Conservation (phyloP, 495 filamentous ascomycete species). For the Penicillium fimorum region DNA sequence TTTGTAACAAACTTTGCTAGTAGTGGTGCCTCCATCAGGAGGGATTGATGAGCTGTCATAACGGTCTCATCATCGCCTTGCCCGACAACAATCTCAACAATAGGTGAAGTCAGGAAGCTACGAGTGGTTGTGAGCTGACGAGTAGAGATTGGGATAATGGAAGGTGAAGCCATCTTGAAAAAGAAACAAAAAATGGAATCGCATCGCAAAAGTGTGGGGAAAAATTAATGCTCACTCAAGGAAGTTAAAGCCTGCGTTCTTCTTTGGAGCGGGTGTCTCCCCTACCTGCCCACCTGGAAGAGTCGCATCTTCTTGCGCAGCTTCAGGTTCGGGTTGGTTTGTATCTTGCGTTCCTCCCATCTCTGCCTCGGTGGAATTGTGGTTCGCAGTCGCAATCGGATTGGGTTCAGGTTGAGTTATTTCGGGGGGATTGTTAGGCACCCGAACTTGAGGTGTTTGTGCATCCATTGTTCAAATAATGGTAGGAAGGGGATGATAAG, state of each 20-base stretch:
- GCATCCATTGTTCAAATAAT: slow-evolving; percentile 21
- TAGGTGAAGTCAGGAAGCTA: slow-evolving; percentile 66
- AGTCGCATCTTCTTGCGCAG: slow-evolving; percentile 19
- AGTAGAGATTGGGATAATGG: neutral
- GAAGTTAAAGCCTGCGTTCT: slow-evolving; percentile 30
- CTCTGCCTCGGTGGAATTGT: slow-evolving; percentile 24
- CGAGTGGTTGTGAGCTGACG: slow-evolving; percentile 8
- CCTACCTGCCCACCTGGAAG: slow-evolving; percentile 25
- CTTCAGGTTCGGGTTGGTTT: slow-evolving; percentile 1
- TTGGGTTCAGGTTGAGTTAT: neutral
- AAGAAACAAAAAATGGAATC: neutral
- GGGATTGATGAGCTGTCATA: slow-evolving; percentile 74
- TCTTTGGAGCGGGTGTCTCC: slow-evolving; percentile 25
- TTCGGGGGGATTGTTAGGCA: slow-evolving; percentile 5
- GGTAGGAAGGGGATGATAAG: neutral
- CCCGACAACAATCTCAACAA: slow-evolving; percentile 76
- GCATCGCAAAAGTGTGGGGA: neutral
- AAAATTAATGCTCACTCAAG: slow-evolving; percentile 32
- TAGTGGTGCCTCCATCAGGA: slow-evolving; percentile 71
- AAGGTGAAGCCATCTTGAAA: slow-evolving; percentile 3
- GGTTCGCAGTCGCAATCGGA: neutral
- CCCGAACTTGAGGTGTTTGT: slow-evolving; percentile 9
- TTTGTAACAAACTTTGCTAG: slow-evolving; percentile 62
- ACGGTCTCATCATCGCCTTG: slow-evolving; percentile 55
- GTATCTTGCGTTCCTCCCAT: slow-evolving; percentile 22